Percentiles rank a stretch among this genome's conserved stretches.
Conservation (phyloP, 257 asterid species). For the Primulina eburnea region DNA sequence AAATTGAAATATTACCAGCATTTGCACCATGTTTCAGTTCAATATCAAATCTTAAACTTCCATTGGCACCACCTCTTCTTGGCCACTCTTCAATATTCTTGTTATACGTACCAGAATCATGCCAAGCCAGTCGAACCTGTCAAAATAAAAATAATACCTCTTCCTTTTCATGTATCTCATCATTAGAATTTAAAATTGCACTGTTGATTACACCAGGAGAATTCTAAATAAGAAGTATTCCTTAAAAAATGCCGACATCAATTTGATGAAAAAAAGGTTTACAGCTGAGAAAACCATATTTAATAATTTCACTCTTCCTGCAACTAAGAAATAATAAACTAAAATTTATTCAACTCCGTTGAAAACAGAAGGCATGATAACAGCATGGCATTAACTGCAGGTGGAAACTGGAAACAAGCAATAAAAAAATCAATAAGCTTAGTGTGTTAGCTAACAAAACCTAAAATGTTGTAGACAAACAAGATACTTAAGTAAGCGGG, state of each 20-base stretch:
- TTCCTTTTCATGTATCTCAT: constrained; percentile 1
- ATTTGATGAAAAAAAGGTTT: neutral
- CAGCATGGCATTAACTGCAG: neutral
- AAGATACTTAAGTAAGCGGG: neutral
- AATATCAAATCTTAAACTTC: constrained; percentile 86
- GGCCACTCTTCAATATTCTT: constrained; percentile 93
- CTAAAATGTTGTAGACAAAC: neutral
- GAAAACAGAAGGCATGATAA: neutral
- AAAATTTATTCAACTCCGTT: neutral
- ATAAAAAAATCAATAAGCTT: neutral
- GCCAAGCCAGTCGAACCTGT: constrained; percentile 98
- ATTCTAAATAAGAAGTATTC: neutral
- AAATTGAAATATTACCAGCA: constrained; percentile 61
- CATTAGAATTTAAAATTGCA: neutral
- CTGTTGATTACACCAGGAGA: neutral
- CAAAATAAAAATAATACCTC: neutral
- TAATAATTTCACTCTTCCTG: neutral
- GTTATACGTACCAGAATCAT: constrained; percentile 97
- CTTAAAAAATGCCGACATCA: neutral
- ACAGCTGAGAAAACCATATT: neutral
- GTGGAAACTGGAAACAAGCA: neutral
- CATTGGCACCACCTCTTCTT: constrained; percentile 93
- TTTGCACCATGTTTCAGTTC: constrained; percentile 94
- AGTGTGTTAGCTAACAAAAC: neutral
- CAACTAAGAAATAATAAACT: neutral